Evolutionary conservation across 208 protist species (phyloP), one percentile per base, ranked within the genome.

Genomic region (Naegleria lovaniensis): DNA sequence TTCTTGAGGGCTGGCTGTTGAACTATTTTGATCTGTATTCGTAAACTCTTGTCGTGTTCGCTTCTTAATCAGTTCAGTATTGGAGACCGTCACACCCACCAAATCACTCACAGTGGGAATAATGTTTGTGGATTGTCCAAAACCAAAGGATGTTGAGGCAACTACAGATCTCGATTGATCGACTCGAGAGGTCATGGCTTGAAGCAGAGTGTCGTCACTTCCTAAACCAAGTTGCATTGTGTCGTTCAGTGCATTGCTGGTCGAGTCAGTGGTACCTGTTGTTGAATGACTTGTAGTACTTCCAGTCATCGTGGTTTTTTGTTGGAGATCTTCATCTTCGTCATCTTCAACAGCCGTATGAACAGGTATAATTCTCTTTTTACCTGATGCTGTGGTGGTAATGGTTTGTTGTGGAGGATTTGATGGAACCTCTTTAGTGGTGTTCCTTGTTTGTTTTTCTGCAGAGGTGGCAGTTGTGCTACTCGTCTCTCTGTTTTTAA

Each of bases 341-440:
- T 79, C 67, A 36, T 79, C 67, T 0, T 29, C 67, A 36, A 79
- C 19, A 79, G 67, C 19, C 0, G 16, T 36, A 36, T 36, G 29
- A 5, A 58, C 11, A 58, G 85, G 85, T 88, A 29, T 6, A 88
- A 88, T 88, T 88, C 85, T 55, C 33, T 39, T 88, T 39, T 58
- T 88, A 29, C 85, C 85, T 58, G 7, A 22, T 22, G 6, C 33
- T 58, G 41, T 88, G 6, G 5, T 87, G 9, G 83, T 87, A 15
- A 39, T 43, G 5, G 19, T 88, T 88, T 58, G 85, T 88, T 88
- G 39, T 38, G 5, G 5, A 19, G 58, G 58, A n/a, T 75, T 75
- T 75, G 58, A 25, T 58, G 51, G 51, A 19, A 58, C 15, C 9
- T 19, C 51, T 19, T 58, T 58, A 15, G 5, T 58, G 15, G 55